phyloP scores from a whole-genome alignment of 108 stramenopile genomes.

The Fragilaria radians region DNA sequence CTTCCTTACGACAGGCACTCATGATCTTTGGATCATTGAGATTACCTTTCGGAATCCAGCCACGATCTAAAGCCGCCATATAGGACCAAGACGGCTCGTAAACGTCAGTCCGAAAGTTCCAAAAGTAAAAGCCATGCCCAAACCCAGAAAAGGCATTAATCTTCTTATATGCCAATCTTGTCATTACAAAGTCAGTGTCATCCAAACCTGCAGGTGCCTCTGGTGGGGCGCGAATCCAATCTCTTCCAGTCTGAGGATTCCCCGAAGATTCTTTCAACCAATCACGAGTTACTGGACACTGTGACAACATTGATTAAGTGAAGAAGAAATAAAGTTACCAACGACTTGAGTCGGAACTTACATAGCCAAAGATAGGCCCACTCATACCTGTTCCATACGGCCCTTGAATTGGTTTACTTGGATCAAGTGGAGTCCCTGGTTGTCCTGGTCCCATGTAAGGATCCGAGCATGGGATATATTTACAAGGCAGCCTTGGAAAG shows the following conservation, averaged over 20 bases:
- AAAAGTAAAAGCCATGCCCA: conserved; percentile 87
- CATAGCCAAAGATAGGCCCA: conserved; percentile 53
- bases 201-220: conserved; percentile 54
- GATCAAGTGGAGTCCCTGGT: conserved; percentile 85
- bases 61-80: conserved; percentile 59
- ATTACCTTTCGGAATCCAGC: conserved; percentile 75
- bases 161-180: conserved; percentile 68
- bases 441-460: conserved; percentile 86
- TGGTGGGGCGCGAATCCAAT: conserved; percentile 64
- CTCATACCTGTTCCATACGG: conserved; percentile 87
- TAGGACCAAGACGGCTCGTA: conserved; percentile 83
- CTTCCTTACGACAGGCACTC: conserved; percentile 55
- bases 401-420: conserved; percentile 60
- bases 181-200: conserved; percentile 78
- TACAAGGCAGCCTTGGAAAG: conserved; percentile 75
- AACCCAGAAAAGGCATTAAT: conserved; percentile 72
- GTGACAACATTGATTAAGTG: background rate
- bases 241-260: conserved; percentile 45
- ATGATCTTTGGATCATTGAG: conserved; percentile 45
- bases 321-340: conserved; percentile 15
- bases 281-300: conserved; percentile 77
- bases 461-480: conserved; percentile 68
- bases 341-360: background rate
- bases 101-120: conserved; percentile 92
- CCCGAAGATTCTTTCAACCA: conserved; percentile 67